A percentile compares a stretch with the other conserved stretches of the same genome.
Conservation (phyloP, 768 basidiomycete species). For the Boletus reticuloceps region DNA sequence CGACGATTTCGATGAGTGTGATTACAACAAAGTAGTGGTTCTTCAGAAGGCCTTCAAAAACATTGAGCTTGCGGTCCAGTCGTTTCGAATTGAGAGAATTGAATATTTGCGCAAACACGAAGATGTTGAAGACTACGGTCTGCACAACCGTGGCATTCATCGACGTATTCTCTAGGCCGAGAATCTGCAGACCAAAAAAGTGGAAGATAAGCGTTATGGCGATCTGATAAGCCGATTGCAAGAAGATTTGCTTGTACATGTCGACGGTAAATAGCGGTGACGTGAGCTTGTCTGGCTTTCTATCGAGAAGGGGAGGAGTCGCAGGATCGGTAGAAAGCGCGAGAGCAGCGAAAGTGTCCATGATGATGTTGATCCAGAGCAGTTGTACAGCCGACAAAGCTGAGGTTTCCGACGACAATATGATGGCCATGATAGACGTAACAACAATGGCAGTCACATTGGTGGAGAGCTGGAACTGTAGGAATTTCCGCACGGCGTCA, state of each 20-base stretch:
- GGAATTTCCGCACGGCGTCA: conserved; percentile 94
- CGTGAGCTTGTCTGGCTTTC: conserved; percentile 87
- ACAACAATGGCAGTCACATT: conserved; percentile 96
- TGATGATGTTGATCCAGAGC: conserved; percentile 98
- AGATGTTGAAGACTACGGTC: conserved; percentile 96
- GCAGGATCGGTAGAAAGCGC: conserved; percentile 98
- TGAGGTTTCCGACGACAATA: conserved; percentile 70
- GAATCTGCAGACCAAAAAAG: conserved; percentile 73
- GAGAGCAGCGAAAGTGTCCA: conserved; percentile 98
- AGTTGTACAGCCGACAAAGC: conserved; percentile 96
- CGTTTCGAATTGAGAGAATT: conserved; percentile 92
- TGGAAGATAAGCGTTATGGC: conserved; percentile 84
- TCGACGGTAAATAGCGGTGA: conserved; percentile 87
- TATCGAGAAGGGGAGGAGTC: conserved; percentile 70
- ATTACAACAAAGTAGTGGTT: conserved; percentile 87
- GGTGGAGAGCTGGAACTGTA: conserved; percentile 93
- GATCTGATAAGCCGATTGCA: conserved; percentile 88
- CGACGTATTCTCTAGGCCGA: conserved; percentile 47
- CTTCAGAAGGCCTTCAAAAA: conserved; percentile 75
- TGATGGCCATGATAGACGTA: conserved; percentile 88
- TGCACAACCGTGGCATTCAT: conserved; percentile 51
- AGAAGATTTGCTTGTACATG: conserved; percentile 96
- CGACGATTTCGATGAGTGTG: conserved; percentile 81
- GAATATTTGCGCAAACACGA: conserved; percentile 97
- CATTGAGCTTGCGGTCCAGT: conserved; percentile 81